Evolutionary conservation across 208 protist genomes (phyloP).

Genomic region (Leishmania amazonensis): DNA sequence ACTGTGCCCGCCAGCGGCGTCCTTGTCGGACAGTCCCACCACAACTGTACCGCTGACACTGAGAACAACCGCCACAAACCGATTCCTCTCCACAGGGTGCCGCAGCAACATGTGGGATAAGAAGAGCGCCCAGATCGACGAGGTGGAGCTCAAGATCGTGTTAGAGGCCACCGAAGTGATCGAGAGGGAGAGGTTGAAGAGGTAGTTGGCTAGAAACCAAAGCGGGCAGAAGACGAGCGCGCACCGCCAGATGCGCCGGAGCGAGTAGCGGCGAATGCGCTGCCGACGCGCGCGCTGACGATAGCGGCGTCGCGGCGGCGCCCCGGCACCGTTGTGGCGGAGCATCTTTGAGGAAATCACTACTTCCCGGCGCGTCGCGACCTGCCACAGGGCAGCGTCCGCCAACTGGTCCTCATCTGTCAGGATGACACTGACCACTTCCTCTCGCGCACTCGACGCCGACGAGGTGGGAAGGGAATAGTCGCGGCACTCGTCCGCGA

Average conservation of each 20-base stretch:
- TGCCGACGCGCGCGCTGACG: constrained; percentile 42
- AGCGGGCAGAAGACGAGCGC: constrained; percentile 84
- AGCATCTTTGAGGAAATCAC: constrained; percentile 18
- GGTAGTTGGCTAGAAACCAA: constrained; percentile 92
- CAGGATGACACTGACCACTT: constrained; percentile 35
- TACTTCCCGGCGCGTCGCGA: constrained; percentile 1
- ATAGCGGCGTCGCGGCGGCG: constrained; percentile 10
- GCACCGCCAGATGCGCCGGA: constrained; percentile 67
- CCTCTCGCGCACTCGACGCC: constrained; percentile 30
- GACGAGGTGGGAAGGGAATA: constrained; percentile 34
- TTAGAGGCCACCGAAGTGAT: constrained; percentile 88
- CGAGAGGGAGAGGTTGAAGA: constrained; percentile 91
- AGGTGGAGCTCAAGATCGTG: constrained; percentile 88
- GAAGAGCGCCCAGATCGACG: constrained; percentile 85
- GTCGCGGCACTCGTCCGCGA: constrained; percentile 33
- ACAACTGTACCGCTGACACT: constrained; percentile 69
- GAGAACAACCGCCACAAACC: constrained; percentile 62
- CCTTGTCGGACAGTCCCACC: constrained; percentile 67
- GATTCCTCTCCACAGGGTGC: constrained; percentile 49
- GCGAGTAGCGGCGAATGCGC: constrained; percentile 62
- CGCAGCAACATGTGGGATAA: constrained; percentile 77
- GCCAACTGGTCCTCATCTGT: constrained; percentile 24
- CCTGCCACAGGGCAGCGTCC: neutral
- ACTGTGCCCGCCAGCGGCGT: constrained; percentile 24
- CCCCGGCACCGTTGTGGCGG: constrained; percentile 1